A percentile compares a stretch with the other conserved stretches of the same genome.
Conservation (phyloP, 441 rosid genomes). For the Arabidopsis hybrid region DNA sequence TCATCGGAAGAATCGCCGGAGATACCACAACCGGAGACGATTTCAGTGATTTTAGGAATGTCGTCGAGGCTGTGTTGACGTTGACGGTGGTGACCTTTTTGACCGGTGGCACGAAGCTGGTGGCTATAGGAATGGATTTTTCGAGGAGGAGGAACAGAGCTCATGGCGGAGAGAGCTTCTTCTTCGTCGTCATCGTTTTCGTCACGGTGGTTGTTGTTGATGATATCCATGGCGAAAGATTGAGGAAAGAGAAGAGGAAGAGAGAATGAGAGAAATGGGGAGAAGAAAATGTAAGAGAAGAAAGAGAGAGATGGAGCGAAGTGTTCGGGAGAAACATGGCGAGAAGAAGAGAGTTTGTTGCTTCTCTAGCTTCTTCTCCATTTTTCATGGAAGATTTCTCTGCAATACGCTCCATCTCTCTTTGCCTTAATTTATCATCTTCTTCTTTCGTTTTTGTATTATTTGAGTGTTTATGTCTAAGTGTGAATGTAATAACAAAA, state of each 20-base stretch:
- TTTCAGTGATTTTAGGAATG: slow-evolving; percentile 50
- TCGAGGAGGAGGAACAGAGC: slow-evolving; percentile 57
- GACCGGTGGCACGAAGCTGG: slow-evolving; percentile 62
- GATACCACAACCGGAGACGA: slow-evolving; percentile 30
- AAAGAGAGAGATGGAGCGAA: slow-evolving; percentile 55
- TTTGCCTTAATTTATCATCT: neutral
- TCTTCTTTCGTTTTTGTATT: neutral
- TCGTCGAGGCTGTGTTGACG: slow-evolving; percentile 89
- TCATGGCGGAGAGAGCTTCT: slow-evolving; percentile 57
- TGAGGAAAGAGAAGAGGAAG: slow-evolving; percentile 12
- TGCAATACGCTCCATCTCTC: slow-evolving; percentile 29
- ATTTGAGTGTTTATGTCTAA: neutral
- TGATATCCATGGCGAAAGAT: slow-evolving; percentile 47
- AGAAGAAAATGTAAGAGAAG: slow-evolving; percentile 38
- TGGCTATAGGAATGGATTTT: slow-evolving; percentile 80
- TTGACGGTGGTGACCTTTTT: slow-evolving; percentile 40
- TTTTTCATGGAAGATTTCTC: slow-evolving; percentile 38
- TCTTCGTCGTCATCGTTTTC: slow-evolving; percentile 51
- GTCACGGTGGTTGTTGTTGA: neutral
- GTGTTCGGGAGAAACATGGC: slow-evolving; percentile 52
- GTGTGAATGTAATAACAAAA: no score
- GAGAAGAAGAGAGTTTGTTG: slow-evolving; percentile 40
- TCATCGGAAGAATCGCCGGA: slow-evolving; percentile 60
- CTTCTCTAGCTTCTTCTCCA: slow-evolving; percentile 10
- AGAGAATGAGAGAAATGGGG: slow-evolving; percentile 37